Conservation (phyloP, 768 basidiomycete genomes). For the Neoboletus brunneissimus region DNA sequence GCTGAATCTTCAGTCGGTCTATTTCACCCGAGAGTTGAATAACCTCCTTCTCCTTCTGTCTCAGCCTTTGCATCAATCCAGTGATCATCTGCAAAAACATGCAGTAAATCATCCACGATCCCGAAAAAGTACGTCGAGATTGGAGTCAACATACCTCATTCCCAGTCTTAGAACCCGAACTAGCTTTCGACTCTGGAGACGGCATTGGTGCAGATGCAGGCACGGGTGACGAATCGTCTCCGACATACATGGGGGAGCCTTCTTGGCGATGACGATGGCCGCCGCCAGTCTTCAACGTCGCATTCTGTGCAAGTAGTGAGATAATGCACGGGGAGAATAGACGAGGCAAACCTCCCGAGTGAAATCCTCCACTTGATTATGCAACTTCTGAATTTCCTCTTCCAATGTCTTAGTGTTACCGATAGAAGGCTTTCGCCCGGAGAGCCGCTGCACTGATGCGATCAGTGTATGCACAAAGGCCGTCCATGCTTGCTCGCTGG, state of each 20-base stretch:
- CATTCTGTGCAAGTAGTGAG: constrained; percentile 10
- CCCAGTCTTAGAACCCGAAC: constrained; percentile 46
- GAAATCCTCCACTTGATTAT: constrained; percentile 58
- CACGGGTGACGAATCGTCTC: constrained; percentile 2
- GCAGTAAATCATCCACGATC: not conserved
- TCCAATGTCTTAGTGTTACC: constrained; percentile 43
- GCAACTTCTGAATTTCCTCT: constrained; percentile 60
- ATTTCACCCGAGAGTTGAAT: constrained; percentile 69
- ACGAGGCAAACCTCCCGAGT: constrained; percentile 55
- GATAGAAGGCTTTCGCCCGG: constrained; percentile 60
- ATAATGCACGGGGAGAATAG: not conserved
- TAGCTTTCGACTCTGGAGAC: constrained; percentile 33
- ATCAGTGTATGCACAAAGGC: constrained; percentile 59
- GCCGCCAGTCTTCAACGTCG: not conserved
- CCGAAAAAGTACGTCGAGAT: not conserved
- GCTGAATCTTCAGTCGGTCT: constrained; percentile 56
- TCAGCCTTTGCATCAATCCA: constrained; percentile 75
- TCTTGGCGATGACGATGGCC: constrained; percentile 10
- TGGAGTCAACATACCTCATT: constrained; percentile 46
- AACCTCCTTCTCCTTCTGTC: constrained; percentile 85
- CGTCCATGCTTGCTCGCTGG: constrained; percentile 65
- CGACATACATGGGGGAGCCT: constrained; percentile 18
- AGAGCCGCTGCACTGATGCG: constrained; percentile 61
- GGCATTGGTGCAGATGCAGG: constrained; percentile 14
- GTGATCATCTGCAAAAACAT: constrained; percentile 48